Percentiles rank a stretch among this genome's conserved stretches.
Conservation (phyloP, 164 flowering plant genomes). For the Euptelea pleiosperma region DNA sequence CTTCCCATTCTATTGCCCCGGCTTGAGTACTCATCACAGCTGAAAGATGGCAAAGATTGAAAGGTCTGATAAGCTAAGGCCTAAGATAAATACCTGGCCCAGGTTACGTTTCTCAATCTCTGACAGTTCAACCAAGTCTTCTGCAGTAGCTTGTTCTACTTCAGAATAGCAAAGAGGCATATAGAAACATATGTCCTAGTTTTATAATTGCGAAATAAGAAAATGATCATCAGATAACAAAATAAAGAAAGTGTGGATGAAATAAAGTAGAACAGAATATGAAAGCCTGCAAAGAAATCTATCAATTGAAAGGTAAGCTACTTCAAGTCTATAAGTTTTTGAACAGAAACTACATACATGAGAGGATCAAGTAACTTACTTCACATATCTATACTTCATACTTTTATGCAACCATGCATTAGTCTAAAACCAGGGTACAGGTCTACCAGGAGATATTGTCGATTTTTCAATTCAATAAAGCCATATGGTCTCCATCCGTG, state of each 20-base stretch:
- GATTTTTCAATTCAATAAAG: too few relatives aligned
- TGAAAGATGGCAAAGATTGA: background rate
- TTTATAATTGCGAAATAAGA: slow-evolving; percentile 2
- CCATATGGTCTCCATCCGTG: too few relatives aligned
- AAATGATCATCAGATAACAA: slow-evolving; percentile 5
- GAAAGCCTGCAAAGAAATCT: background rate
- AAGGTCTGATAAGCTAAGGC: slow-evolving; percentile 9
- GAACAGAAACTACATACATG: background rate
- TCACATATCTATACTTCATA: too few relatives aligned
- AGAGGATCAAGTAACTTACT: background rate
- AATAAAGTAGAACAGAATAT: background rate
- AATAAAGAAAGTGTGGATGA: background rate
- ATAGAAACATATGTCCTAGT: slow-evolving; percentile 70
- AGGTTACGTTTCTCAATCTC: slow-evolving; percentile 82
- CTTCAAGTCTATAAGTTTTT: background rate
- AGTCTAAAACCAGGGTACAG: too few relatives aligned
- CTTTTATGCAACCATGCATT: too few relatives aligned
- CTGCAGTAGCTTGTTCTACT: slow-evolving; percentile 66
- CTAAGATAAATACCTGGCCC: slow-evolving; percentile 81
- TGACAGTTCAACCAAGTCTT: slow-evolving; percentile 88
- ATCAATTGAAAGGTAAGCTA: background rate
- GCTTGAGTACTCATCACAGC: background rate
- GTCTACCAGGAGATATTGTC: too few relatives aligned
- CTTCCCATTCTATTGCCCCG: background rate
- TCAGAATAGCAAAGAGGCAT: slow-evolving; percentile 85